Conservation (phyloP, 371 early-diverging fungal species). For the Zychaea mexicana region DNA sequence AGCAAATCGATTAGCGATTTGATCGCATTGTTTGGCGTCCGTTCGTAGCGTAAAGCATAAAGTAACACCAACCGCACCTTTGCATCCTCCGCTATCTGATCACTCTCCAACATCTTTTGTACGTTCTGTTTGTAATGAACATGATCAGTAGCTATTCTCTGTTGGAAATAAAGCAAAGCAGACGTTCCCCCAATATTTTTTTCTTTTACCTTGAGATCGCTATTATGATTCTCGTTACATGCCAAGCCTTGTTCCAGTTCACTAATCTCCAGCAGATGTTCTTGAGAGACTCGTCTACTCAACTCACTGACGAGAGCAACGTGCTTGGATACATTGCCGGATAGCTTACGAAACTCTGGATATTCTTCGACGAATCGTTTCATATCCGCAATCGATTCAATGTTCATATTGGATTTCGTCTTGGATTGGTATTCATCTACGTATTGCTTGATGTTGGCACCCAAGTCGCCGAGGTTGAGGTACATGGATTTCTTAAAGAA, state of each 20-base stretch:
- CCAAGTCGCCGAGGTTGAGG: constrained; percentile 93
- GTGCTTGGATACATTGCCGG: constrained; percentile 96
- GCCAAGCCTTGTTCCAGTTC: constrained; percentile 96
- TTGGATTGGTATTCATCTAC: constrained; percentile 92
- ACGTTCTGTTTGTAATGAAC: no score
- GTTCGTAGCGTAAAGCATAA: constrained; percentile 92
- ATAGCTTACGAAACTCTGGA: constrained; percentile 93
- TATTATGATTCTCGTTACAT: constrained; percentile 80
- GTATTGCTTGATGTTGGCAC: constrained; percentile 90
- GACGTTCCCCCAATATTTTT: no score
- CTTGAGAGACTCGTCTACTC: constrained; percentile 74
- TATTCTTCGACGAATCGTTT: constrained; percentile 98
- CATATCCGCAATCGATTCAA: constrained; percentile 96
- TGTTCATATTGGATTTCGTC: constrained; percentile 85
- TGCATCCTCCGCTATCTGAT: constrained; percentile 69
- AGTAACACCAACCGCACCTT: constrained; percentile 83
- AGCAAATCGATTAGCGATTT: constrained; percentile 69
- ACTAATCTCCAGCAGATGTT: constrained; percentile 79
- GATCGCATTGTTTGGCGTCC: constrained; percentile 69
- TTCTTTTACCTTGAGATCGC: constrained; percentile 79
- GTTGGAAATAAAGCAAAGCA: no score
- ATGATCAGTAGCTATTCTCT: no score
- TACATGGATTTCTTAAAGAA: constrained; percentile 91
- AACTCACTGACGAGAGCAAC: constrained; percentile 94
- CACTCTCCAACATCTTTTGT: constrained; percentile 66